Conservation (phyloP, 2,329 filamentous ascomycete species). For the Apiospora arundinis region DNA sequence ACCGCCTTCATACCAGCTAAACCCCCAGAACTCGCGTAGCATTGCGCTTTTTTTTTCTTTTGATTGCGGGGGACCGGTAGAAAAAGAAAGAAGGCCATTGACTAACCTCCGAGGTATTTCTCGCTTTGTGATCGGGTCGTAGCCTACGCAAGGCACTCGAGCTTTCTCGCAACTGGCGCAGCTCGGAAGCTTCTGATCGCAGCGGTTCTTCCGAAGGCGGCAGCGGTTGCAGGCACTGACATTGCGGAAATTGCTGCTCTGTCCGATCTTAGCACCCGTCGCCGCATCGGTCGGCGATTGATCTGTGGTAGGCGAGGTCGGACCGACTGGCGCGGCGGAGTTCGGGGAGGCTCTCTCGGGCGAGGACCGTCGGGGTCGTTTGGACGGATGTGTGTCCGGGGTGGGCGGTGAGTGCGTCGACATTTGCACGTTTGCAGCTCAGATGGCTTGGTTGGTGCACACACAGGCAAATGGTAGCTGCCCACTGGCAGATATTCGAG, state of each 20-base stretch:
- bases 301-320: conserved; percentile 39
- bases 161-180: conserved; percentile 94
- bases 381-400: conserved; percentile 58
- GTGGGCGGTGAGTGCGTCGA: conserved; percentile 55
- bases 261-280: conserved; percentile 52
- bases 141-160: conserved; percentile 89
- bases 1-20: background rate
- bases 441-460: background rate
- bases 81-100: background rate
- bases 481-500: background rate
- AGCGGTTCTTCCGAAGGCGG: conserved; percentile 89
- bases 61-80: background rate
- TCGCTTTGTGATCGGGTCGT: conserved; percentile 94
- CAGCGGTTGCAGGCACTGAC: conserved; percentile 96
- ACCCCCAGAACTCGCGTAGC: background rate
- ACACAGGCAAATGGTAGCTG: background rate
- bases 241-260: conserved; percentile 77
- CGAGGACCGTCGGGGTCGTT: conserved; percentile 63
- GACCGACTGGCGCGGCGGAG: conserved; percentile 45
- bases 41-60: background rate
- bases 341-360: conserved; percentile 52
- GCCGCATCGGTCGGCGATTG: conserved; percentile 38
- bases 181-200: conserved; percentile 89
- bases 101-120: conserved; percentile 90
- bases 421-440: conserved; percentile 41